Conservation (phyloP, 108 stramenopile species). For the Skeletonema menzelii region DNA sequence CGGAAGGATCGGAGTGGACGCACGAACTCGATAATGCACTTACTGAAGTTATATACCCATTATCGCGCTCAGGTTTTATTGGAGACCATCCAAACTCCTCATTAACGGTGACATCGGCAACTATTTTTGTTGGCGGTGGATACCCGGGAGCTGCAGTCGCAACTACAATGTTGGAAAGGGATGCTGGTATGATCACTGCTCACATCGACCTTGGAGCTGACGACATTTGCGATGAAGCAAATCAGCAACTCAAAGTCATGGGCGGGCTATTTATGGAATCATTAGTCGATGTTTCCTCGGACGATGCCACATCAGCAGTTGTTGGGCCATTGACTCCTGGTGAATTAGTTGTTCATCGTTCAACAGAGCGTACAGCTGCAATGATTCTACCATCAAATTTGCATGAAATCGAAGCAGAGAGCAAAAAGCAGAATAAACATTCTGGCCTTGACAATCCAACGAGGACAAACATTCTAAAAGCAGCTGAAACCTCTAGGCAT, state of each 20-base stretch:
- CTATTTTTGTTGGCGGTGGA: constrained; percentile 31
- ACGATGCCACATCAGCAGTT: constrained; percentile 4
- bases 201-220: constrained; percentile 45
- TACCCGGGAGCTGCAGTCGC: constrained; percentile 22
- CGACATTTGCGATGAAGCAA: neutral
- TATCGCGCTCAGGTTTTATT: constrained; percentile 22
- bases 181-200: constrained; percentile 24
- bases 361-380: constrained; percentile 33
- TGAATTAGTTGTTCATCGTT: constrained; percentile 37
- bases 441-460: constrained; percentile 14
- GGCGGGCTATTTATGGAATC: constrained; percentile 20
- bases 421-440: neutral
- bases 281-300: neutral
- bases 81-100: neutral
- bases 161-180: constrained; percentile 31
- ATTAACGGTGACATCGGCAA: constrained; percentile 38
- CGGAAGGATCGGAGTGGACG: constrained; percentile 8
- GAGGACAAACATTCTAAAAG: constrained; percentile 30
- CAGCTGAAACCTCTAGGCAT: constrained; percentile 32
- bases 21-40: constrained; percentile 14
- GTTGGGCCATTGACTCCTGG: constrained; percentile 35
- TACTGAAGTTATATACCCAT: constrained; percentile 29
- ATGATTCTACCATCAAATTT: constrained; percentile 39
- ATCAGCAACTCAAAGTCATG: constrained; percentile 1
- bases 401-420: constrained; percentile 8